Base-by-base conservation (phyloP, 202 grass and related monocot genomes). In the Sporobolus alterniflorus region DNA sequence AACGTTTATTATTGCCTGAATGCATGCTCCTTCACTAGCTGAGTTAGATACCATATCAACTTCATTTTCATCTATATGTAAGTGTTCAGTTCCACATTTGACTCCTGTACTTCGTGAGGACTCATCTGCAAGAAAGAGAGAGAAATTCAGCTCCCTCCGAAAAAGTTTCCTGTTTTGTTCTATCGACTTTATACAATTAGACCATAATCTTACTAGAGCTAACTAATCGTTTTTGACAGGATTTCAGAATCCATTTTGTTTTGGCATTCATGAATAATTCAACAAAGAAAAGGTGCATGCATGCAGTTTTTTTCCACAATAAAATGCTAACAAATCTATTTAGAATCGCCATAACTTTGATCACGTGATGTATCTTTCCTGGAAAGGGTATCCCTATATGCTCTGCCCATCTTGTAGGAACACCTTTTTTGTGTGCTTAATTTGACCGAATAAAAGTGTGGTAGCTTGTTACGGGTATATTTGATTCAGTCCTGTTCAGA, bases 401-500 rank as follows among this genome's bases (percentile, higher is more conserved):
- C 43, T 13, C 9, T 13, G 43, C 43, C n/a, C n/a, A 46, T 46
- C 43, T 46, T 3, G 9, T 46, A 14, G 9, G 11, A 7, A 2
- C 42, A 11, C 42, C 14, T 46, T 46, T 1, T 12, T 46, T 46
- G 12, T 46, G 43, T 46, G 43, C 43, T 46, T 46, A 46, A 46
- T 46, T 46, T 46, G 43, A 46, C 43, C 12, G 43, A 46, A 46
- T 46, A 2, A 46, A 46, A 14, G 1, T 42, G 43, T 46, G 43
- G 43, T 46, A 46, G 43, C 43, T 13, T 10, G 14, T 11, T 46
- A 46, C 43, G 43, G 43, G 12, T 14, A 3, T 12, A 14, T 54
- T 47, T 29, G 71, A 43, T 76, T 76, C 30, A 67, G 76, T 29
- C 65, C 36, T 16, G 57, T 82, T 74, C 69, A 73, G 50, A 61